A percentile compares a stretch with the other conserved stretches of the same genome.
Evolutionary conservation across 805 yeast genomes (phyloP).

Genomic region (Wickerhamomyces subpelliculosus): DNA sequence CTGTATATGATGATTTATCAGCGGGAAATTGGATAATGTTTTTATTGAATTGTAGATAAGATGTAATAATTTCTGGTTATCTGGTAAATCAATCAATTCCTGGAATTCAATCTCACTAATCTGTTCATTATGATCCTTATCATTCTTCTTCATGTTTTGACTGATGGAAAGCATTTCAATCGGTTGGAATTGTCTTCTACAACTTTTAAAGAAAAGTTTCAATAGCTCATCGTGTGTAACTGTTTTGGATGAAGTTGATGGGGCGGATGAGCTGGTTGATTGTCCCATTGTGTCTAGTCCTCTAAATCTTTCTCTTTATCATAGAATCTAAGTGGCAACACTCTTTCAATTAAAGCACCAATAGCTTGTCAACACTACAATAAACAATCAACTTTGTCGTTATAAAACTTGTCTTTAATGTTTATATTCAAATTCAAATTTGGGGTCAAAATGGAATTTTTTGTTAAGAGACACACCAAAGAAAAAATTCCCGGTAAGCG

Average conservation of each 20-base stretch:
- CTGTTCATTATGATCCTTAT: slow-evolving; percentile 16
- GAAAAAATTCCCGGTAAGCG: no score
- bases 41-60: slow-evolving; percentile 34
- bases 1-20: slow-evolving; percentile 28
- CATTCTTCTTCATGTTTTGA: slow-evolving; percentile 14
- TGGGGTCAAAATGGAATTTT: no score
- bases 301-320: no score
- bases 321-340: no score
- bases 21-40: slow-evolving; percentile 44
- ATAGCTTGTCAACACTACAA: no score
- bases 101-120: slow-evolving; percentile 24
- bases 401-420: no score
- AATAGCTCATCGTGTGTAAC: slow-evolving; percentile 19
- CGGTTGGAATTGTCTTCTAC: slow-evolving; percentile 25
- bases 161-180: slow-evolving; percentile 28
- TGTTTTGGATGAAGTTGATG: not conserved
- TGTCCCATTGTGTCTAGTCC: slow-evolving; percentile 20
- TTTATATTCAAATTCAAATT: no score
- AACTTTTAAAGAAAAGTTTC: slow-evolving; percentile 23
- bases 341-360: not conserved
- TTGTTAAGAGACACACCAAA: not conserved
- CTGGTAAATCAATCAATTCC: slow-evolving; percentile 30
- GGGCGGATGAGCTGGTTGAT: slow-evolving; percentile 9
- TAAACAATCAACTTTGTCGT: no score
- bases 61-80: slow-evolving; percentile 22